Base-by-base conservation (phyloP, 345 rosid species). In the Chamaenerion angustifolium region DNA sequence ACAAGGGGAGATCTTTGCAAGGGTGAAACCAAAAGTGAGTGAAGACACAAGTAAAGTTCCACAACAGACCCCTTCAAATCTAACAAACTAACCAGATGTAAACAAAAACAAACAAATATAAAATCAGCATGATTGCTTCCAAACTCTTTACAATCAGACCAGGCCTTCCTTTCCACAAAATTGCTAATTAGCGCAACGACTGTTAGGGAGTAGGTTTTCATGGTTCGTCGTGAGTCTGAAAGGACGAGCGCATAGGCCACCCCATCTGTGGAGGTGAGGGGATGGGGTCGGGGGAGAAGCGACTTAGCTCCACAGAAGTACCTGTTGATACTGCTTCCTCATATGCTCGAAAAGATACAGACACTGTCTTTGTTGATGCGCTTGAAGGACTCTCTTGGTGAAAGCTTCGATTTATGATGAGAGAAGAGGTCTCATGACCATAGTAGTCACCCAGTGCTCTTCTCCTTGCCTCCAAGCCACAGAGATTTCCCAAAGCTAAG, bases 401-500 rank as follows among this genome's bases (percentile, higher is more conserved):
- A 16, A 23, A 65, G 68, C 76, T 70, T 50, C 73, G 77, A 61
- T 74, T 71, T 58, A 79, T 73, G 16, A 80, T 56, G 11, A 78
- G 83, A 17, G 88, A 76, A 25, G 72, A 42, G 12, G 68, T 62
- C 45, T 83, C 85, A 14, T 31, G 37, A 5, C 7, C 37, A 31
- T 73, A 67, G 48, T 69, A 74, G 40, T 77, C 84, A 14, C 68
- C 75, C 17, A 41, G 42, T 13, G 58, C 40, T 47, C 80, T 71
- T 65, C 83, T 76, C 55, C 77, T 68, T 35, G 75, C 71, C 52
- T 85, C 92, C 52, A 74, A 57, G 62, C 82, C 88, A 51, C 64
- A 59, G 23, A 73, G 55, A 66, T 63, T 76, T 43, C 88, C 81
- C 48, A 87, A 57, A 14, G 98, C 96, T 66, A 92, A 70, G 40